These are phyloP conservation scores for Lodderomyces margitis DNA, from an alignment of 1,139 yeast species.

Conservation along the genomic window DNA sequence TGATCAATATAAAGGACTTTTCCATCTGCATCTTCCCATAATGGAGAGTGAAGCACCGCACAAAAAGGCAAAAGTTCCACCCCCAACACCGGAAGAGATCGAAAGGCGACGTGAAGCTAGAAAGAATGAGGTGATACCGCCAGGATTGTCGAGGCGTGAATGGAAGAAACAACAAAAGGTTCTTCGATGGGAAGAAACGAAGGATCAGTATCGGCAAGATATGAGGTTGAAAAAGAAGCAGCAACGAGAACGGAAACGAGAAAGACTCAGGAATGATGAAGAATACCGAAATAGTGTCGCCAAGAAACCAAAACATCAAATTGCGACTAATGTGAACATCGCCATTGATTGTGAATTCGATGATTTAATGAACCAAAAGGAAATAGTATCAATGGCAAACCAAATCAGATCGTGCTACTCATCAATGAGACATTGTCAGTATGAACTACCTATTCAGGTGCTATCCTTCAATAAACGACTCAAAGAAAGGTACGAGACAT, in stretches of 20 bases:
- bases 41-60: constrained; percentile 1
- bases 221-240: constrained; percentile 56
- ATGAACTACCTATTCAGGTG: constrained; percentile 59
- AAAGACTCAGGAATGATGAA: constrained; percentile 17
- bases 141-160: constrained; percentile 80
- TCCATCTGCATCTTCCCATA: background rate
- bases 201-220: constrained; percentile 52
- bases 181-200: constrained; percentile 61
- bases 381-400: constrained; percentile 70
- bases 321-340: constrained; percentile 48
- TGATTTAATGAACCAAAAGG: constrained; percentile 79
- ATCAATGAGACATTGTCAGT: constrained; percentile 61
- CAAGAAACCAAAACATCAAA: constrained; percentile 40
- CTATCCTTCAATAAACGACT: constrained; percentile 68
- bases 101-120: constrained; percentile 14
- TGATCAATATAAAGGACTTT: background rate
- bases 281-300: constrained; percentile 26
- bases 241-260: constrained; percentile 32
- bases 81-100: constrained; percentile 18
- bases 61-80: constrained; percentile 5
- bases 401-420: constrained; percentile 85
- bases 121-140: constrained; percentile 49
- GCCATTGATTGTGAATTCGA: constrained; percentile 89
- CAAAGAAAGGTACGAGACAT: constrained; percentile 64
- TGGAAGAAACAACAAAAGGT: constrained; percentile 72